phyloP scores from a whole-genome alignment of 208 protist genomes.

The Tetramitus jugosus region DNA sequence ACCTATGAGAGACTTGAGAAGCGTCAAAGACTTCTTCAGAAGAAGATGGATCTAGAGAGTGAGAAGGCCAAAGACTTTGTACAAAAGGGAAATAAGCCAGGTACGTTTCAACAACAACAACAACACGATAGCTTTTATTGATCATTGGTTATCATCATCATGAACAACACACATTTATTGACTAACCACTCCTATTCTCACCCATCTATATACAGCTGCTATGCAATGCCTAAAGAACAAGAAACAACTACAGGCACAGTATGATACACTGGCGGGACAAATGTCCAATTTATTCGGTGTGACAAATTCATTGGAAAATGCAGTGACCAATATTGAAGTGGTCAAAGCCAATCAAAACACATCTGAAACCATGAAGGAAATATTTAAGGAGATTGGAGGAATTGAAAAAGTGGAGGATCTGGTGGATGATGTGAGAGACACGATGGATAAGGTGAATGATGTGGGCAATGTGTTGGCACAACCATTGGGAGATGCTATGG shows the following conservation, averaged over 20 bases:
- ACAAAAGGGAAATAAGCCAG: too few species aligned
- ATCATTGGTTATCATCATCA: too few species aligned
- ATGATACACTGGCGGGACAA: not conserved
- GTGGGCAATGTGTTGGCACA: not conserved
- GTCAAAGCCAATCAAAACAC: not conserved
- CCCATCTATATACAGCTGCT: not conserved
- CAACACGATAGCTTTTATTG: too few species aligned
- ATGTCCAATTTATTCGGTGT: not conserved
- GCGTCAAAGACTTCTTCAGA: slow-evolving; percentile 10
- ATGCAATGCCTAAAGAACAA: not conserved
- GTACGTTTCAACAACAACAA: too few species aligned
- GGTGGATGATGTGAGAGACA: slow-evolving; percentile 1
- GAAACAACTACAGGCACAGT: not conserved
- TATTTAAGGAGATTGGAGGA: slow-evolving; percentile 20
- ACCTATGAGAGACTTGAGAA: not conserved
- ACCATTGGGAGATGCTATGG: not conserved
- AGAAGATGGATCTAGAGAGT: slow-evolving; percentile 10
- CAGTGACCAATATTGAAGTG: slow-evolving; percentile 3
- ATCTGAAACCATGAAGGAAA: not conserved
- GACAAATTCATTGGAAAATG: slow-evolving; percentile 1
- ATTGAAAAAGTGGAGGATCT: slow-evolving; percentile 18
- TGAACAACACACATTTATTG: not conserved
- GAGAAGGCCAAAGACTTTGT: slow-evolving; percentile 16
- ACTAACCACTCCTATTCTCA: not conserved
- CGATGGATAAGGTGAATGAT: slow-evolving; percentile 1